Evolutionary conservation across 148 eudicot genomes (phyloP).

Genomic region (Spergularia bocconei): DNA sequence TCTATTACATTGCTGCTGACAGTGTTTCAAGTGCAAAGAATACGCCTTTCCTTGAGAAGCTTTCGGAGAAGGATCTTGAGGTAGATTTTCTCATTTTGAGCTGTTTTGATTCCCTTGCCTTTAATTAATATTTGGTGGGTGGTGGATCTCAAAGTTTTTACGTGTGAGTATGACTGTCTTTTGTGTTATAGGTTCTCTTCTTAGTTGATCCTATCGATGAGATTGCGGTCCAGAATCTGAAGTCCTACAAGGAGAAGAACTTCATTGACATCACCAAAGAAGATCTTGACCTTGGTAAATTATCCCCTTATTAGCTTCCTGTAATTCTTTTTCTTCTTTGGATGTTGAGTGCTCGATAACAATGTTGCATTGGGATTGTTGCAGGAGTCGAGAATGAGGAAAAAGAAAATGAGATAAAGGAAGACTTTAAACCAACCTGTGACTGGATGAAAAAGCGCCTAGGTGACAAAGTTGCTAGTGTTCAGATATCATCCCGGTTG

Average conservation of each 20-base stretch:
- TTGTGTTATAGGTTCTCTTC: conserved; percentile 62
- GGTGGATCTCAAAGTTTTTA: background rate
- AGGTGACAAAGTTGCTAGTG: conserved; percentile 90
- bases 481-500: conserved; percentile 81
- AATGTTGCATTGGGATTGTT: background rate
- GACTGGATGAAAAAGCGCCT: conserved; percentile 92
- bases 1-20: conserved; percentile 85
- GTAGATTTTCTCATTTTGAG: conserved; percentile 39
- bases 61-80: conserved; percentile 87
- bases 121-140: background rate
- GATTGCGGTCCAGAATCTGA: conserved; percentile 80
- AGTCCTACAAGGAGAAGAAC: conserved; percentile 76
- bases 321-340: background rate
- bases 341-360: conserved; percentile 7
- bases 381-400: conserved; percentile 82
- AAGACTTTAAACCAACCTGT: conserved; percentile 81
- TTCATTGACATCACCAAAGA: conserved; percentile 95
- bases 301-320: conserved; percentile 1
- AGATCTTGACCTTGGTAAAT: conserved; percentile 87
- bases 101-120: background rate
- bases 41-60: conserved; percentile 87
- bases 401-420: conserved; percentile 66
- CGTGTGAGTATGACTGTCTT: background rate
- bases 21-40: conserved; percentile 90
- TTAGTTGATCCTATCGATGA: conserved; percentile 97